These are phyloP conservation scores for Oryza longistaminata DNA, from an alignment of 176 grass and related monocot species.

Conservation along the genomic window DNA sequence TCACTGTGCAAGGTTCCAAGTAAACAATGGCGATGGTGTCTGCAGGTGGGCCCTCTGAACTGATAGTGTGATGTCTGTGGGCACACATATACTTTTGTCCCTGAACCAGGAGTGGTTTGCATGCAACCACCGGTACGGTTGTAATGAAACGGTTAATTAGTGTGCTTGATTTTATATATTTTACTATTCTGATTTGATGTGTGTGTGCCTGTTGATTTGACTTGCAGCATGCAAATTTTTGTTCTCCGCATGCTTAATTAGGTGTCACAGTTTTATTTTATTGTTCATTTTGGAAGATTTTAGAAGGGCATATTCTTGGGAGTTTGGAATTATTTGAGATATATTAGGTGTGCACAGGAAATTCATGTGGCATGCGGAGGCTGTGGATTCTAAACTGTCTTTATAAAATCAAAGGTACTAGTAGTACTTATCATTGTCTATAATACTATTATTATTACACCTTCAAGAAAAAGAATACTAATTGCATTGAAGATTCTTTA, in stretches of 20 bases:
- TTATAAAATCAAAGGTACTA: background rate
- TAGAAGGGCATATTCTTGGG: constrained; percentile 28
- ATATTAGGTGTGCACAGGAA: background rate
- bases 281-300: constrained; percentile 39
- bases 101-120: background rate
- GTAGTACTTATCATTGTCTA: too few species aligned
- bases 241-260: constrained; percentile 6
- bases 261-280: constrained; percentile 27
- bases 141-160: background rate
- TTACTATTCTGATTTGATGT: background rate
- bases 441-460: background rate
- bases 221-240: background rate
- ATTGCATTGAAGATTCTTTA: background rate
- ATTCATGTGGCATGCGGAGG: background rate
- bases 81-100: background rate
- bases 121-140: background rate
- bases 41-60: background rate
- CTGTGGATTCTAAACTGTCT: background rate
- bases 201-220: constrained; percentile 8
- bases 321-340: background rate
- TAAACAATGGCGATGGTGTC: constrained; percentile 40
- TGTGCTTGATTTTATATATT: background rate
- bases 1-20: constrained; percentile 42
- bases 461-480: background rate
- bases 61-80: background rate